phyloP scores from a whole-genome alignment of 176 grass and related monocot species.

The Cymbopogon citratus region DNA sequence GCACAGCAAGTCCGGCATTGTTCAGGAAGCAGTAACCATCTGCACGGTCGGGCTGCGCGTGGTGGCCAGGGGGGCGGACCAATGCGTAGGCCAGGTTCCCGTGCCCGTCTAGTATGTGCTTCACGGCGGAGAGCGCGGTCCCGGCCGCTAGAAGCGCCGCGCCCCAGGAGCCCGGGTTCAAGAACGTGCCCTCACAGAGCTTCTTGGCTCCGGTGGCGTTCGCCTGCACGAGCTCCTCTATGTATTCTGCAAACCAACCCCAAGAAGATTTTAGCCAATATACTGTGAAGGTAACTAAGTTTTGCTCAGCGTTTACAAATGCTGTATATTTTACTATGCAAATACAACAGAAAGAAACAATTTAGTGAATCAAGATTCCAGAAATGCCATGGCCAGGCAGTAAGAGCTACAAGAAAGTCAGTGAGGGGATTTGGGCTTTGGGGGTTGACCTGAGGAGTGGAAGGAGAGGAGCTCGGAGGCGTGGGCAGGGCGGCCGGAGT shows the following conservation, averaged over 20 bases:
- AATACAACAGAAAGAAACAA: background rate
- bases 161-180: conserved; percentile 85
- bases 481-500: conserved; percentile 59
- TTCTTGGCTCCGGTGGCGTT: conserved; percentile 63
- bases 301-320: background rate
- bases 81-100: conserved; percentile 65
- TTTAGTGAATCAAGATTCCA: background rate
- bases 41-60: conserved; percentile 62
- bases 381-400: background rate
- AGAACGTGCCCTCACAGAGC: conserved; percentile 60
- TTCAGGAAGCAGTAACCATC: conserved; percentile 95
- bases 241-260: conserved; percentile 53
- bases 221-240: conserved; percentile 71
- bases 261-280: background rate
- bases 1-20: conserved; percentile 70
- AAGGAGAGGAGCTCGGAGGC: conserved; percentile 62
- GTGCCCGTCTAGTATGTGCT: conserved; percentile 61
- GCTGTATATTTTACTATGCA: background rate
- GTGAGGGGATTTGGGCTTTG: background rate
- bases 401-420: background rate
- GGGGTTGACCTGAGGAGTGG: conserved; percentile 50
- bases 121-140: conserved; percentile 63
- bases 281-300: background rate
- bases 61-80: conserved; percentile 84
- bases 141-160: conserved; percentile 73